Conservation (phyloP, 106 monocot species). For the Acorus gramineus region DNA sequence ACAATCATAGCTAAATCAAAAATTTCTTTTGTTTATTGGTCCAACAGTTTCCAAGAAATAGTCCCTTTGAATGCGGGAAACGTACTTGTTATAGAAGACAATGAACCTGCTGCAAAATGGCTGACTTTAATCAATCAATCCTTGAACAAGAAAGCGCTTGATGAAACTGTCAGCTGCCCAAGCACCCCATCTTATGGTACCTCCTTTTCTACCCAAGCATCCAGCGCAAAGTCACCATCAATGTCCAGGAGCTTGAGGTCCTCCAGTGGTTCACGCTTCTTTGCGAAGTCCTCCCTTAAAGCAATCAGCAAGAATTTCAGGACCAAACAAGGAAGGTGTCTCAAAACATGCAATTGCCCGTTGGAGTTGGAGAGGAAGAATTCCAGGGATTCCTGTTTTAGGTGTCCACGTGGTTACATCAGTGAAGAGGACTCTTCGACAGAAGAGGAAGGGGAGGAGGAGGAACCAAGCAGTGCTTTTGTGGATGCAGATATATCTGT, state of each 20-base stretch:
- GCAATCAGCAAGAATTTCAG: conserved; percentile 39
- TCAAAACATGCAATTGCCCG: conserved; percentile 72
- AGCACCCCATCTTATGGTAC: conserved; percentile 11
- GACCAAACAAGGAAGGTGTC: conserved; percentile 17
- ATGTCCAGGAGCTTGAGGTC: conserved; percentile 7
- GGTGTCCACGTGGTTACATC: conserved; percentile 17
- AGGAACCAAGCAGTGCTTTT: conserved; percentile 13
- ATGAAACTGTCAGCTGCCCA: conserved; percentile 9
- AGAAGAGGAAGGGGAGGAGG: conserved; percentile 13
- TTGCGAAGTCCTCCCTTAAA: conserved; percentile 51
- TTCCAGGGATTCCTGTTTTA: conserved; percentile 34
- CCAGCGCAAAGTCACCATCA: background rate
- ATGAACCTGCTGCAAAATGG: conserved; percentile 54
- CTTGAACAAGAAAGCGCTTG: conserved; percentile 19
- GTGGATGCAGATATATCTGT: conserved; percentile 9
- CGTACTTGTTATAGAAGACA: conserved; percentile 58
- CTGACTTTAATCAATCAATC: conserved; percentile 39
- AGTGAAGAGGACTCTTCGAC: conserved; percentile 16
- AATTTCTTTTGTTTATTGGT: background rate
- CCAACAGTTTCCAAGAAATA: conserved; percentile 58
- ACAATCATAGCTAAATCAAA: background rate
- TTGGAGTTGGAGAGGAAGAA: conserved; percentile 24
- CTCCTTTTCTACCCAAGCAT: conserved; percentile 5
- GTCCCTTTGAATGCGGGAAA: conserved; percentile 70
- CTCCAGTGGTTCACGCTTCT: conserved; percentile 20